phyloP scores from a whole-genome alignment of 257 asterid genomes.

The Fraxinus anomala region DNA sequence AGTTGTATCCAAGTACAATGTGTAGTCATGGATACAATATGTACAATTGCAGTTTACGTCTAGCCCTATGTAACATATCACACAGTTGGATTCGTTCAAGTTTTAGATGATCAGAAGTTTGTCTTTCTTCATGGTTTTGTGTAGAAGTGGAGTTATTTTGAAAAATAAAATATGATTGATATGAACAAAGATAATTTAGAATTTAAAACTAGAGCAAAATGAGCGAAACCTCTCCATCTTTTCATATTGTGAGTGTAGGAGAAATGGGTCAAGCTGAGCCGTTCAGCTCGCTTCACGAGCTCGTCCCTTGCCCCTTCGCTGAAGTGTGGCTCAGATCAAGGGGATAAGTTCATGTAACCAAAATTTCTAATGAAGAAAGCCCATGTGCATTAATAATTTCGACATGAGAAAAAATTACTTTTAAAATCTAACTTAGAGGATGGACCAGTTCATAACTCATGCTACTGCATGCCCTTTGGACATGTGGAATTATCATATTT shows the following conservation, averaged over 20 bases:
- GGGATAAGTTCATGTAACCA: not conserved
- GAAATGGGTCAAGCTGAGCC: too few species aligned
- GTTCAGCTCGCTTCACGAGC: too few species aligned
- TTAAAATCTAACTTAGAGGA: not conserved
- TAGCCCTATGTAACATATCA: not conserved
- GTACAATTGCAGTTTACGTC: not conserved
- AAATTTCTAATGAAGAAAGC: too few species aligned
- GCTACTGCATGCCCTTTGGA: not conserved
- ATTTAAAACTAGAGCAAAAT: too few species aligned
- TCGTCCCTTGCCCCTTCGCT: too few species aligned
- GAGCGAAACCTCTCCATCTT: too few species aligned
- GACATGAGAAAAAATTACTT: too few species aligned
- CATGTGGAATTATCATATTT: not conserved
- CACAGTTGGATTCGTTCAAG: not conserved
- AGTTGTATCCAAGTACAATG: not conserved
- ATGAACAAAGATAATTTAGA: not conserved
- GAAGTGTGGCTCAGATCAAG: too few species aligned
- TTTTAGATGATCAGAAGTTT: not conserved
- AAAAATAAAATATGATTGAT: not conserved
- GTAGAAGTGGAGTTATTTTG: not conserved
- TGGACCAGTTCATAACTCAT: not conserved
- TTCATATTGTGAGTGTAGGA: too few species aligned
- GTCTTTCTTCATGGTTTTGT: not conserved
- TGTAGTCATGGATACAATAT: not conserved
- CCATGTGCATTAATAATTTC: not conserved